Base-by-base conservation (phyloP, 1,139 yeast genomes). In the Pichia sp. region DNA sequence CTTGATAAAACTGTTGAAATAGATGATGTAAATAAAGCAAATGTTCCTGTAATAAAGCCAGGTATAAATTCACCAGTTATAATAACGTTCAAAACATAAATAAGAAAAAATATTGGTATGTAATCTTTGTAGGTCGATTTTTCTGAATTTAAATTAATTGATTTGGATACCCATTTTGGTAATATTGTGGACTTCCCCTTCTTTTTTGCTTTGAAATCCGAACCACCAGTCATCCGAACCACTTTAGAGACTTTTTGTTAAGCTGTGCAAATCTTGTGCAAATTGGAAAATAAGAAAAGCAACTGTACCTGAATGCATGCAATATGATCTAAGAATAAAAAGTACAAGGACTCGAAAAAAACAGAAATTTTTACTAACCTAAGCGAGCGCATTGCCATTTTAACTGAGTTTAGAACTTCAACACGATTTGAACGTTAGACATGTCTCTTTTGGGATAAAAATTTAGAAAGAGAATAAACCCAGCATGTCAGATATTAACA, bases 1-100 rank as follows among this genome's bases (percentile, higher is more conserved):
- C 35, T 18, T 12, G 38, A 13, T 9, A 50, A 35, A 7, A 44
- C 7, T 18, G 26, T 16, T 7, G 39, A 25, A 6, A 44, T 8
- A 38, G 50, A 48, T 2, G 46, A 12, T 22, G 22, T 7, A 20
- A 36, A 15, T 1, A 22, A 15, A 23, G 48, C 20, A 15, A 47
- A 15, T 8, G 30, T 9, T 7, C 44, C 25, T 6, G 36, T 25
- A 23, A 46, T 36, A 3, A 35, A 34, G 3, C n/a, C 22, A 22
- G 52, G 52, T 16, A 49, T 26, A 16, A 49, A 9, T 4, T 34
- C 44, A 3, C 49, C 49, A 5, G 49, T 47, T 11, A 49, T 11
- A 13, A 42, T 15, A n/a, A 42, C 39, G 35, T 49, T 46, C 13
- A 44, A 20, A 9, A 49, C 22, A 12, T 46, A 40, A 13, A 49